These are phyloP conservation scores for Astragalus membranaceus DNA, from an alignment of 306 rosid genomes.

Conservation along the genomic window DNA sequence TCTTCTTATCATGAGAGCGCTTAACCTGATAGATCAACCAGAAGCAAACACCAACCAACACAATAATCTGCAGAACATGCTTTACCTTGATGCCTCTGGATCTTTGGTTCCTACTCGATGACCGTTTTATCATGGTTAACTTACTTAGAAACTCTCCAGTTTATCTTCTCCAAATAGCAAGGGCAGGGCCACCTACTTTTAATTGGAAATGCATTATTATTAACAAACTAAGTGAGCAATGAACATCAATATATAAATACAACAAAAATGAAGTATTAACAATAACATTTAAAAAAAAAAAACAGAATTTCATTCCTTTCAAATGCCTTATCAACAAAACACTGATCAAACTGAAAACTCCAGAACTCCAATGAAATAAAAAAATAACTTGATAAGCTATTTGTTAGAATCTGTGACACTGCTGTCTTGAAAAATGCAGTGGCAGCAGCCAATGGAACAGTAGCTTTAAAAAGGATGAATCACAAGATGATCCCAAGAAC, in stretches of 20 bases:
- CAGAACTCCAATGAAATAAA: not conserved
- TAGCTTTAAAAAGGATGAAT: no score
- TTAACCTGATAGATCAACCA: slow-evolving; percentile 87
- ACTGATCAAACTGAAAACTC: not conserved
- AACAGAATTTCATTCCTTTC: not conserved
- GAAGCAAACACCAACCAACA: slow-evolving; percentile 67
- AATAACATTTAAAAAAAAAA: not conserved
- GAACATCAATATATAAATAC: not conserved
- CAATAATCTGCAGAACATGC: slow-evolving; percentile 60
- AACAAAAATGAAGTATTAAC: not conserved
- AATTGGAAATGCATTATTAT: slow-evolving; percentile 1
- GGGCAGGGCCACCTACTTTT: slow-evolving; percentile 22
- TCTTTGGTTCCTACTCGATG: slow-evolving; percentile 50
- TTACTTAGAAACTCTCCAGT: not conserved
- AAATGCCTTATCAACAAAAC: not conserved
- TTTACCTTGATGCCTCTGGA: slow-evolving; percentile 62
- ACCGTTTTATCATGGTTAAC: slow-evolving; percentile 53
- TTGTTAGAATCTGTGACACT: no score
- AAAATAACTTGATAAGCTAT: no score
- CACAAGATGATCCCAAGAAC: no score
- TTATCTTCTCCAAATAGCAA: slow-evolving; percentile 8
- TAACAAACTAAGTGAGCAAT: not conserved
- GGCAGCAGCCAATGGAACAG: no score
- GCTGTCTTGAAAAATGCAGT: no score
- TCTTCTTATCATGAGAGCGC: slow-evolving; percentile 79